Conservation (phyloP, 139 green algal species). For the Auxenochlorella protothecoides region DNA sequence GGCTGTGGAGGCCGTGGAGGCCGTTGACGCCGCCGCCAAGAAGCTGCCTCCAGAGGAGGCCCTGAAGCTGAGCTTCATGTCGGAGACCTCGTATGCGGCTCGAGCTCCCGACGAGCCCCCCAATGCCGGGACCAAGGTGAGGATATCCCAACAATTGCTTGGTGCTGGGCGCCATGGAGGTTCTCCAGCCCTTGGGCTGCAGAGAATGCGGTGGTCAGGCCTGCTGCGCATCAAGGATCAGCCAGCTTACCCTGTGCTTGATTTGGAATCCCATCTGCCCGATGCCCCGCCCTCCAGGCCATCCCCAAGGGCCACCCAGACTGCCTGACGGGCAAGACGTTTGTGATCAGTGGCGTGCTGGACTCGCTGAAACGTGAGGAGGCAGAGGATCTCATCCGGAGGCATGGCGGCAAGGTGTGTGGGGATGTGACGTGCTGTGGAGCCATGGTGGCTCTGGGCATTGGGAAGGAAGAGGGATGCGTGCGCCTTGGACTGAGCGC, state of each 20-base stretch:
- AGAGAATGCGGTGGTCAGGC: too few relatives aligned
- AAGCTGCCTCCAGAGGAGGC: slow-evolving; percentile 24
- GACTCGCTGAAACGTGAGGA: slow-evolving; percentile 65
- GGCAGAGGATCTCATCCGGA: slow-evolving; percentile 72
- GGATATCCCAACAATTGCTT: background rate
- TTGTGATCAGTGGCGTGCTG: slow-evolving; percentile 83
- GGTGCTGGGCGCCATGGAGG: too few relatives aligned
- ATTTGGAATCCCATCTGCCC: too few relatives aligned
- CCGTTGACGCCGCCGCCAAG: slow-evolving; percentile 19
- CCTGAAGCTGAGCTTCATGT: slow-evolving; percentile 11
- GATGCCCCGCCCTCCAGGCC: slow-evolving; percentile 22
- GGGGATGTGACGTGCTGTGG: too few relatives aligned
- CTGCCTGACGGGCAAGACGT: slow-evolving; percentile 70
- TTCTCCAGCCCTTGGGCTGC: too few relatives aligned
- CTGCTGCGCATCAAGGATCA: too few relatives aligned
- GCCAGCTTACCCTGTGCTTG: too few relatives aligned
- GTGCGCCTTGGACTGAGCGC: too few relatives aligned
- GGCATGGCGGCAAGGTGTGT: slow-evolving; percentile 55
- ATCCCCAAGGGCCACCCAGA: slow-evolving; percentile 68
- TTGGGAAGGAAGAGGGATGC: too few relatives aligned
- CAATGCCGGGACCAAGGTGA: slow-evolving; percentile 11
- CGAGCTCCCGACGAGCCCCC: slow-evolving; percentile 22
- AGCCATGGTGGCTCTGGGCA: too few relatives aligned
- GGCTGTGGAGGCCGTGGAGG: slow-evolving; percentile 19
- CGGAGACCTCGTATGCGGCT: slow-evolving; percentile 4